These are phyloP conservation scores for Nakataea oryzae DNA, from an alignment of 2,329 filamentous ascomycete genomes.

Conservation along the genomic window DNA sequence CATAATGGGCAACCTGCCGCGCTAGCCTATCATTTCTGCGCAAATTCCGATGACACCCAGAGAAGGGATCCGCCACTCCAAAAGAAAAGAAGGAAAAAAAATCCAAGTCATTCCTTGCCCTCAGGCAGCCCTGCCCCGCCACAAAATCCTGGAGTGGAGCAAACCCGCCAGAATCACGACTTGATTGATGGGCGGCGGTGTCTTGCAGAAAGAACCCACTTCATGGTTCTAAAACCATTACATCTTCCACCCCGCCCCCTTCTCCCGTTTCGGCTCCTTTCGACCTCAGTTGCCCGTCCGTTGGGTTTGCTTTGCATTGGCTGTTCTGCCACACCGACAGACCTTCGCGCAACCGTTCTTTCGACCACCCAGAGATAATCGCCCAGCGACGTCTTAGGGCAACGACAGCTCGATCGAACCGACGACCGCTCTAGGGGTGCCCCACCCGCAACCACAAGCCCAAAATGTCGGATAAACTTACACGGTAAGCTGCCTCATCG, in stretches of 20 bases:
- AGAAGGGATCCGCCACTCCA: neutral
- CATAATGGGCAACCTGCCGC: too few relatives aligned
- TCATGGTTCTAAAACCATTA: neutral
- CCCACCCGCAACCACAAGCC: conserved; percentile 5
- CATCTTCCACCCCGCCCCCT: neutral
- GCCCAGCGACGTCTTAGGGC: neutral
- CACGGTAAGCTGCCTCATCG: conserved; percentile 56
- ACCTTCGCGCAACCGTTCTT: neutral
- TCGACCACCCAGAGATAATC: neutral
- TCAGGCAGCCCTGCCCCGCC: conserved; percentile 7
- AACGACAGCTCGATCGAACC: conserved; percentile 2
- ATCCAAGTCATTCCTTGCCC: neutral
- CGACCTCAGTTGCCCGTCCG: neutral
- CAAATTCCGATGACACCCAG: conserved; percentile 11
- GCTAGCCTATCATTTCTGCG: conserved; percentile 12
- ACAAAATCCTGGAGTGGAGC: conserved; percentile 4
- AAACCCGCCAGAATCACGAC: neutral
- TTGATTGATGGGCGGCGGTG: neutral
- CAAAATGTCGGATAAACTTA: conserved; percentile 87
- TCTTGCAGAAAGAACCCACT: neutral
- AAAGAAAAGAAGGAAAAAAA: neutral
- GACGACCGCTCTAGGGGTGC: neutral
- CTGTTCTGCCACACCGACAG: neutral
- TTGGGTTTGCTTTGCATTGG: neutral
- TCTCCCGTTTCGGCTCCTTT: neutral